A percentile compares a stretch with the other conserved stretches of the same genome.
phyloP scores from a whole-genome alignment of 2,329 filamentous ascomycete genomes.

The Fusarium beomiforme region DNA sequence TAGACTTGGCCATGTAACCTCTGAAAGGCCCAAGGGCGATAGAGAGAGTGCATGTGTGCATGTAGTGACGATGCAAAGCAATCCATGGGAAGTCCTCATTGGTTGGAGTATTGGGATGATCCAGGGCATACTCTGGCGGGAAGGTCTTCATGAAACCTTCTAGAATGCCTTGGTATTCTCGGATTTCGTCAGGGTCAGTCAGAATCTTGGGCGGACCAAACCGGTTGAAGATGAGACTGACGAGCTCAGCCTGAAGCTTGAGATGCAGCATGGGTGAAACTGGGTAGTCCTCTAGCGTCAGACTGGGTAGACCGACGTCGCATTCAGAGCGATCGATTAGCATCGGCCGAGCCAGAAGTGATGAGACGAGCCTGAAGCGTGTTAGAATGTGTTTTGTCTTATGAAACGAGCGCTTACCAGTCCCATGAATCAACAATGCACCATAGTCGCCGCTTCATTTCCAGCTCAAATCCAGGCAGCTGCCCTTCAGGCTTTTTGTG shows the following conservation, averaged over 20 bases:
- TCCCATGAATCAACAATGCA: conserved; percentile 25
- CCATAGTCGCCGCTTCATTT: conserved; percentile 21
- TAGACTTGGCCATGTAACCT: conserved; percentile 18
- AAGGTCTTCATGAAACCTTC: conserved; percentile 18
- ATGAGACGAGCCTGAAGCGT: conserved; percentile 1
- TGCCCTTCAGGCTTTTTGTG: conserved; percentile 5
- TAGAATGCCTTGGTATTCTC: conserved; percentile 3
- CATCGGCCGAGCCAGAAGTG: conserved; percentile 12
- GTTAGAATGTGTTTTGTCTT: not conserved
- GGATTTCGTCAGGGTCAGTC: not conserved
- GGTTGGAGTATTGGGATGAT: conserved; percentile 2
- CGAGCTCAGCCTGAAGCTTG: conserved; percentile 19
- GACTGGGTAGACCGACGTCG: conserved; percentile 10
- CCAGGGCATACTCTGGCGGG: conserved; percentile 12
- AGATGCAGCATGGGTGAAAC: conserved; percentile 21
- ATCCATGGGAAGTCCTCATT: conserved; percentile 20
- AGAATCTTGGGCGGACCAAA: conserved; percentile 12
- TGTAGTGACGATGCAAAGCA: conserved; percentile 18
- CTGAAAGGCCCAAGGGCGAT: conserved; percentile 14
- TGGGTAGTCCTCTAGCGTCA: conserved; percentile 16
- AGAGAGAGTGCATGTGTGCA: conserved; percentile 17
- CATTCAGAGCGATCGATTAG: conserved; percentile 19
- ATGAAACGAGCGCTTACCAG: conserved; percentile 2
- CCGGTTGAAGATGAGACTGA: conserved; percentile 15
- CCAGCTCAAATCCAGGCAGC: conserved; percentile 8